Percentiles rank a stretch among this genome's conserved stretches.
phyloP scores from a whole-genome alignment of 805 yeast genomes.

The Yarrowia yakushimensis region DNA sequence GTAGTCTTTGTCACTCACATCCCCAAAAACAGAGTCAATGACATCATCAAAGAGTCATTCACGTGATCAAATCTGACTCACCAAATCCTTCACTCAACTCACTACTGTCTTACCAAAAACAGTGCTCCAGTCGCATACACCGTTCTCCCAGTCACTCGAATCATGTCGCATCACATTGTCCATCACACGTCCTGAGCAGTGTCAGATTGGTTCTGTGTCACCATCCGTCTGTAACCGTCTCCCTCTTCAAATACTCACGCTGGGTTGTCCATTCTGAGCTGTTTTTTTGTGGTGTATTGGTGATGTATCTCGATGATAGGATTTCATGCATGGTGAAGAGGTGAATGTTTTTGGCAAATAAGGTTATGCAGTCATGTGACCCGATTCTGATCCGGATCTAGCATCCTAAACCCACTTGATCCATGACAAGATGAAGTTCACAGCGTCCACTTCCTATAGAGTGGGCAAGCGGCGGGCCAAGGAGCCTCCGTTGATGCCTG shows the following conservation, averaged over 20 bases:
- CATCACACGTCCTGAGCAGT: not conserved
- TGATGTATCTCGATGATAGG: not conserved
- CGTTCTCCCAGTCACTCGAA: too few species aligned
- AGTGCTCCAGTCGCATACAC: too few species aligned
- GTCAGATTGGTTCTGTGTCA: not conserved
- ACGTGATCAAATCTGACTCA: too few species aligned
- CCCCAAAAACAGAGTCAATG: too few species aligned
- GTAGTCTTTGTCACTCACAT: too few species aligned
- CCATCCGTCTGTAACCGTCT: not conserved
- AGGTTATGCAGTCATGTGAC: not conserved
- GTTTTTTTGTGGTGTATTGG: not conserved
- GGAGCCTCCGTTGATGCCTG: slow-evolving; percentile 18
- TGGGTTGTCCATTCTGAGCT: slow-evolving; percentile 14
- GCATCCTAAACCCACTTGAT: too few species aligned
- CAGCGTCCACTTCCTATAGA: not conserved
- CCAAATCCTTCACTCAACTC: too few species aligned
- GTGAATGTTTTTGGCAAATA: not conserved
- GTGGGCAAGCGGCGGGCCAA: slow-evolving; percentile 17
- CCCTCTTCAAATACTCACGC: not conserved
- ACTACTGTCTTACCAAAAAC: too few species aligned
- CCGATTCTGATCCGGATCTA: not conserved
- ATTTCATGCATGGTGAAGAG: not conserved
- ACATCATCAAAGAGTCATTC: too few species aligned
- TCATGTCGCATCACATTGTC: not conserved
- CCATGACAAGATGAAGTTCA: slow-evolving; percentile 8